Evolutionary conservation across 176 grass and related monocot genomes (phyloP).

Genomic region (Poa annua): DNA sequence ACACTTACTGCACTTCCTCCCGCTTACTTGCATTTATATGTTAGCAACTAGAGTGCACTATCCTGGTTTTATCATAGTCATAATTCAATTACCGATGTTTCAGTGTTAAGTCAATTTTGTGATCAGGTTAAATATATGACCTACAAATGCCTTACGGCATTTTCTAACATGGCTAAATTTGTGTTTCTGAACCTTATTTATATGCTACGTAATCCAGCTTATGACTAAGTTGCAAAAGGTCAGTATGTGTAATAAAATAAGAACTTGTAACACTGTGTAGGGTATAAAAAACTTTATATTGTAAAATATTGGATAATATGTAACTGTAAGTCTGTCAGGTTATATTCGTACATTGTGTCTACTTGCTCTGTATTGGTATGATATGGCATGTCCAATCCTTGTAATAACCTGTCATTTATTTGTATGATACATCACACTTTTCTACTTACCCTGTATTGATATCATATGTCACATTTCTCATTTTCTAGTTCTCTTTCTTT

Average conservation of each 20-base stretch:
- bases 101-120: not conserved
- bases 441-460: not conserved
- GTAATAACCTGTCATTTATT: not conserved
- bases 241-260: constrained; percentile 1
- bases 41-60: constrained; percentile 10
- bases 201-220: not conserved
- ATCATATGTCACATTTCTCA: not conserved
- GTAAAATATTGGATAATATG: not conserved
- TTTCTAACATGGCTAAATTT: not conserved
- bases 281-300: not conserved
- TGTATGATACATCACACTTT: not conserved
- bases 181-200: not conserved
- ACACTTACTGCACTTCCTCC: not conserved
- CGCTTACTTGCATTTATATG: constrained; percentile 10
- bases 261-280: not conserved
- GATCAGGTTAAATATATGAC: not conserved
- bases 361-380: not conserved
- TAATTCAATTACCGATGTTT: constrained; percentile 22
- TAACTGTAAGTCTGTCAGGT: not conserved
- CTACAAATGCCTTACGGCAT: not conserved
- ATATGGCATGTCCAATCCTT: not conserved
- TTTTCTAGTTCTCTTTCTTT: not conserved
- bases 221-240: not conserved
- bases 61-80: constrained; percentile 1
- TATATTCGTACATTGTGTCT: not conserved